Evolutionary conservation across 2,329 filamentous ascomycete genomes (phyloP).

Genomic region (Ophiostoma montium): DNA sequence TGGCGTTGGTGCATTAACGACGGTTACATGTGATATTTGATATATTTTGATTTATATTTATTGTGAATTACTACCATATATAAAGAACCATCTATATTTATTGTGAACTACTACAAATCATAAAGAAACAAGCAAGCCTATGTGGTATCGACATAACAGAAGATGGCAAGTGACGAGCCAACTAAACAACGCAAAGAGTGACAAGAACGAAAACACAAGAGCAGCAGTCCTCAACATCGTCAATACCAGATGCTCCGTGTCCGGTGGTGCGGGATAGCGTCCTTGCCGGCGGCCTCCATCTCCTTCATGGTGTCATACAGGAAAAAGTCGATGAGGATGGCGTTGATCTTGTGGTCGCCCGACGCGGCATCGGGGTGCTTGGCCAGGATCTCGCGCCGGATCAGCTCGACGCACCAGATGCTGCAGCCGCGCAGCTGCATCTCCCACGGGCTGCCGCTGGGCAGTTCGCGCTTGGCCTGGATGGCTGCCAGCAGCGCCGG

Average conservation of each 20-base stretch:
- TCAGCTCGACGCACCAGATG: slow-evolving; percentile 91
- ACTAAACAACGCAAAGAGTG: background rate
- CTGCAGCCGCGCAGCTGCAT: slow-evolving; percentile 80
- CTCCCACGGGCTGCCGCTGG: slow-evolving; percentile 65
- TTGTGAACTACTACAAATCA: too few relatives aligned
- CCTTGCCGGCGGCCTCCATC: slow-evolving; percentile 48
- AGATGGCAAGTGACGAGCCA: background rate
- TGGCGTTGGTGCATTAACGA: background rate
- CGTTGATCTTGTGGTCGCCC: slow-evolving; percentile 45
- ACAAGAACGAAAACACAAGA: background rate
- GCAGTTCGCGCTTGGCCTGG: slow-evolving; percentile 46
- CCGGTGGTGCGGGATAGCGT: slow-evolving; percentile 66
- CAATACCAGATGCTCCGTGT: slow-evolving; percentile 94
- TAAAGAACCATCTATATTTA: too few relatives aligned
- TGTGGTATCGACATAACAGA: background rate
- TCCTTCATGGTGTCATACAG: slow-evolving; percentile 91
- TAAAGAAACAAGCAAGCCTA: background rate
- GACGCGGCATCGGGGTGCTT: slow-evolving; percentile 50
- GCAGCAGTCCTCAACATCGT: slow-evolving; percentile 2
- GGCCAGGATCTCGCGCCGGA: slow-evolving; percentile 64
- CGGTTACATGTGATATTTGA: background rate
- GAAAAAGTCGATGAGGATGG: slow-evolving; percentile 93
- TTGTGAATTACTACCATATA: too few relatives aligned
- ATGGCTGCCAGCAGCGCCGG: slow-evolving; percentile 64
- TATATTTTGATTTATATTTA: background rate